Base-by-base conservation (phyloP, 1,284 basidiomycete species). In the Rhodotorula sp. region DNA sequence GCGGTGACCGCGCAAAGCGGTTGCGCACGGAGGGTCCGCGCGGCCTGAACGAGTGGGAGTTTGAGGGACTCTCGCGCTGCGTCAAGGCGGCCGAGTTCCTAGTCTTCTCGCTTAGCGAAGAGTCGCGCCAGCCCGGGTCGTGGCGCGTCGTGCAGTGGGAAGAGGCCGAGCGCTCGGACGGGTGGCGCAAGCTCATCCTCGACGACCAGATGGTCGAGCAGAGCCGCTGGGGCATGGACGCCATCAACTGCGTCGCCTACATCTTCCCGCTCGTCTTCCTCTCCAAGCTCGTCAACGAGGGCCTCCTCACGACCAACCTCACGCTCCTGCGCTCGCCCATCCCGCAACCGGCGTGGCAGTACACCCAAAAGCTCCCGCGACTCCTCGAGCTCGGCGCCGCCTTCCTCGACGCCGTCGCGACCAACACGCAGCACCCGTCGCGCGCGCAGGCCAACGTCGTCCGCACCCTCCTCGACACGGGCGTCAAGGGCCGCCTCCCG, bases 111-210 rank as follows among this genome's bases (percentile, higher is more conserved):
- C 58, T 77, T 19, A 58, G 62, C 14, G 75, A 75, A 59, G 75
- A 77, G 67, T 71, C 69, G 46, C 44, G 75, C 17, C 60, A 71
- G 2, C 61, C 66, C 0, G 73, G 73, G 13, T 68, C 67, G 41
- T 77, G 75, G 75, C 68, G 75, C 52, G 53, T 46, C 42, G 67
- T 73, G 23, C 73, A 77, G 63, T 77, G 75, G 75, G 75, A 65
- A 27, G 75, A 75, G 60, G 75, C 75, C 14, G 71, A 75, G 66
- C 61, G 73, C 42, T 41, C n/a, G 2, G 73, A 77, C 49, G 75
- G 75, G 10, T 77, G 61, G 54, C 64, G 75, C 44, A 74, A 73
- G 67, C 50, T 77, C 9, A 59, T 67, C 1, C 60, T 75, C 45
- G 75, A 77, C 34, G 66, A 77, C n/a, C 70, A 65, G 48, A 66